Evolutionary conservation across 106 monocot genomes (phyloP), one percentile per base, ranked within the genome.

Genomic region (Gastrodia elata): DNA sequence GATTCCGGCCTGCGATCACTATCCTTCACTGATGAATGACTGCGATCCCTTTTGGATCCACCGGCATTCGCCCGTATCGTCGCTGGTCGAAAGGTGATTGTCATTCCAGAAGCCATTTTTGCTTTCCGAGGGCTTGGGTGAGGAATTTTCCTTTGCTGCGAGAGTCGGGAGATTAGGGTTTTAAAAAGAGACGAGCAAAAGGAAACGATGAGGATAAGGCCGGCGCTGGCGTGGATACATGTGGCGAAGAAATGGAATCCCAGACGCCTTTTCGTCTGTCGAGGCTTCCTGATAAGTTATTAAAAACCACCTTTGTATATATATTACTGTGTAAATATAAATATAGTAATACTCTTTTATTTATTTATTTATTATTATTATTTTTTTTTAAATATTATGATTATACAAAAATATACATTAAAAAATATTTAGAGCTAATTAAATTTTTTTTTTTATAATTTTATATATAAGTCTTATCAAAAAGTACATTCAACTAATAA

Each of bases 51-150:
- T 4, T 43, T 43, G 6, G 44, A 14, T 26, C 73, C 27, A 27
- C 41, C 42, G 4, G 83, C 75, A 39, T 70, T 57, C 13, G 89
- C 56, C 14, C 80, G 87, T 73, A 75, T 18, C n/a, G 35, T 72
- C 15, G 80, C 42, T 27, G 85, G 77, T 18, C 79, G 58, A 75
- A 85, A 77, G 38, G 77, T 71, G 32, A 77, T 64, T 9, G 75
- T 37, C 43, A 74, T 40, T 13, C 67, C 68, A 10, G 41, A 74
- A 14, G 79, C 73, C 79, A 79, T 79, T 73, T 24, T n/a, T n/a
- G n/a, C n/a, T n/a, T n/a, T n/a, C n/a, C 26, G 5, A 38, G 73
- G 24, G 56, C 55, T 1, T 15, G 39, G 7, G 8, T 8, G 1
- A 59, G 59, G 11, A 28, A 59, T 2, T 0, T 16, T 34, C 1